These are phyloP conservation scores for Linanthus parryae DNA, from an alignment of 148 eudicot species.

Conservation along the genomic window DNA sequence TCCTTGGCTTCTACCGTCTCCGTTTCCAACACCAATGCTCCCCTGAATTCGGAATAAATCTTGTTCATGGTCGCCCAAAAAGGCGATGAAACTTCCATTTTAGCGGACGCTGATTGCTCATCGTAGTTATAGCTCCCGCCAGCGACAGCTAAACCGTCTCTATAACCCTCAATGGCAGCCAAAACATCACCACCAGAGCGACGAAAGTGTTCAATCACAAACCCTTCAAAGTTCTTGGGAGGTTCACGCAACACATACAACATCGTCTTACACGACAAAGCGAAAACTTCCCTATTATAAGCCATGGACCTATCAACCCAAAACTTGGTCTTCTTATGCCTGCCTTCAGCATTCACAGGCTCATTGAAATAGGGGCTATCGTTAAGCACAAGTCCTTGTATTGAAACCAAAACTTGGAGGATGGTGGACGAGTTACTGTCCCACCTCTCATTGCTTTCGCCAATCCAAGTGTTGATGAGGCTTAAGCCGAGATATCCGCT, in stretches of 20 bases:
- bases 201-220: background rate
- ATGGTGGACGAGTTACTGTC: constrained; percentile 4
- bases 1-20: background rate
- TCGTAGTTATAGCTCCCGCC: background rate
- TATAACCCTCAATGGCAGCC: background rate
- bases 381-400: constrained; percentile 6
- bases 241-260: background rate
- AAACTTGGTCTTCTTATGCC: background rate
- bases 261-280: constrained; percentile 1
- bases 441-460: constrained; percentile 7
- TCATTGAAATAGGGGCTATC: constrained; percentile 4
- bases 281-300: background rate
- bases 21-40: background rate
- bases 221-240: background rate
- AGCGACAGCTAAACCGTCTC: background rate
- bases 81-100: background rate
- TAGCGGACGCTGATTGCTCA: background rate
- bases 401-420: constrained; percentile 12
- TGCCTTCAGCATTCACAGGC: background rate
- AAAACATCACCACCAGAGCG: background rate
- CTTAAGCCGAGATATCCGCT: constrained; percentile 7
- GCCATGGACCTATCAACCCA: background rate
- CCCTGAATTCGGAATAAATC: background rate
- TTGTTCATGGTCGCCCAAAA: background rate
- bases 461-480: constrained; percentile 13